Evolutionary conservation across 331 rosid genomes (phyloP).

Genomic region (Rhamnella rubrinervis): DNA sequence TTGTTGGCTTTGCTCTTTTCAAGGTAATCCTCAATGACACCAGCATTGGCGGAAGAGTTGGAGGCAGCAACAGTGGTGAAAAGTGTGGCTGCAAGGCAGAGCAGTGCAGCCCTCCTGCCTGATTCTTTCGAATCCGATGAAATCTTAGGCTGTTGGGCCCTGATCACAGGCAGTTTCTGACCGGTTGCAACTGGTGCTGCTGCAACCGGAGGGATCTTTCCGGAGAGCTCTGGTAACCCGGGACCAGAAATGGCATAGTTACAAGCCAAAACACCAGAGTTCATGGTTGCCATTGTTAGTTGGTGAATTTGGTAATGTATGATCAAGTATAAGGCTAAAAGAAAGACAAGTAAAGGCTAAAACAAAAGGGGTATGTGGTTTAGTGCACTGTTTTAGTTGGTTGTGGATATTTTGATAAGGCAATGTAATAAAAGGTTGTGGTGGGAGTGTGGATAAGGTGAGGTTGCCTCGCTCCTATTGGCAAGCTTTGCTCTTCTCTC

Average conservation of each 20-base stretch:
- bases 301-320: not conserved
- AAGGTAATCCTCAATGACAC: constrained; percentile 84
- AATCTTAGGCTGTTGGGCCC: constrained; percentile 44
- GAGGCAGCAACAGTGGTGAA: constrained; percentile 56
- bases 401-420: constrained; percentile 24
- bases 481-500: constrained; percentile 18
- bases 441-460: constrained; percentile 90
- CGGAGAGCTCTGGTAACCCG: constrained; percentile 46
- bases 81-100: constrained; percentile 61
- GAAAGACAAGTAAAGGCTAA: too few relatives aligned
- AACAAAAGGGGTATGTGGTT: not conserved
- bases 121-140: constrained; percentile 7
- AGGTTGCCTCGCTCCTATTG: constrained; percentile 80
- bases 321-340: too few relatives aligned
- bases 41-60: constrained; percentile 67
- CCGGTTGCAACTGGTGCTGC: constrained; percentile 27
- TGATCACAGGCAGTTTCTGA: constrained; percentile 50
- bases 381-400: constrained; percentile 34
- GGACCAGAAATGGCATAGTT: constrained; percentile 63
- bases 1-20: constrained; percentile 92
- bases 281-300: constrained; percentile 66
- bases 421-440: constrained; percentile 45
- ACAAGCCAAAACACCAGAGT: constrained; percentile 78
- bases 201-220: constrained; percentile 40
- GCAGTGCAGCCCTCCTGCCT: constrained; percentile 74